These are phyloP conservation scores for Volvox carteri DNA, from an alignment of 163 green algal genomes.

Conservation along the genomic window DNA sequence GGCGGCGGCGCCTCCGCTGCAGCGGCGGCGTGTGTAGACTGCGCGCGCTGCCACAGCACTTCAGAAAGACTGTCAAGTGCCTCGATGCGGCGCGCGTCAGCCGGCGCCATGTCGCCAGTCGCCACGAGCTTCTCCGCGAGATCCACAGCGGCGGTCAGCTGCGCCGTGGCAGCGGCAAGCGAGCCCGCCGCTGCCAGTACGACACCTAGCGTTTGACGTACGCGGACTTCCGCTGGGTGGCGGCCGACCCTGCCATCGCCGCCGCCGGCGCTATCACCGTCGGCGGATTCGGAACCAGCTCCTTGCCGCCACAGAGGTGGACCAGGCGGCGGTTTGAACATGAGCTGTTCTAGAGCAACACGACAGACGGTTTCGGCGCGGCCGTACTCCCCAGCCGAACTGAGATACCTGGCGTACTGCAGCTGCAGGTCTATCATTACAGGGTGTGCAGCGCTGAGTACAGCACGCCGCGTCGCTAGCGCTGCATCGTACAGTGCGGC, in stretches of 20 bases:
- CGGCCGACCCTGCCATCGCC: neutral
- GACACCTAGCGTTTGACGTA: neutral
- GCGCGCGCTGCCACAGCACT: neutral
- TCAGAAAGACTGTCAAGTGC: neutral
- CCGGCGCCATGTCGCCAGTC: constrained; percentile 23
- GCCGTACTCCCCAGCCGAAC: neutral
- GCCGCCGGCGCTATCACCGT: neutral
- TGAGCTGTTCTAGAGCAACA: neutral
- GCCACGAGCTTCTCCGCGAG: constrained; percentile 20
- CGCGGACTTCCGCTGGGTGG: constrained; percentile 15
- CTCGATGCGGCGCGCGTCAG: constrained; percentile 6
- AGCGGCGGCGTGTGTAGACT: neutral
- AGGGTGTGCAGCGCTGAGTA: neutral
- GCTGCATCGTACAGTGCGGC: constrained; percentile 20
- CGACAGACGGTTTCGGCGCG: neutral
- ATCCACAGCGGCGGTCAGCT: neutral
- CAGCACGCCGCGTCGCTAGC: neutral
- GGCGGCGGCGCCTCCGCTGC: neutral
- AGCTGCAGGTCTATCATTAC: neutral
- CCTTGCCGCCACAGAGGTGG: neutral
- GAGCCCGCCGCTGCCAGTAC: neutral
- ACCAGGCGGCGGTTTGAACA: neutral
- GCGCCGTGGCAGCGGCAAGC: neutral
- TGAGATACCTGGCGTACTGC: constrained; percentile 21
- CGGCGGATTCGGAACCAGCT: neutral